Conservation (phyloP, 495 filamentous ascomycete species). For the Hypoxylon perforatum region DNA sequence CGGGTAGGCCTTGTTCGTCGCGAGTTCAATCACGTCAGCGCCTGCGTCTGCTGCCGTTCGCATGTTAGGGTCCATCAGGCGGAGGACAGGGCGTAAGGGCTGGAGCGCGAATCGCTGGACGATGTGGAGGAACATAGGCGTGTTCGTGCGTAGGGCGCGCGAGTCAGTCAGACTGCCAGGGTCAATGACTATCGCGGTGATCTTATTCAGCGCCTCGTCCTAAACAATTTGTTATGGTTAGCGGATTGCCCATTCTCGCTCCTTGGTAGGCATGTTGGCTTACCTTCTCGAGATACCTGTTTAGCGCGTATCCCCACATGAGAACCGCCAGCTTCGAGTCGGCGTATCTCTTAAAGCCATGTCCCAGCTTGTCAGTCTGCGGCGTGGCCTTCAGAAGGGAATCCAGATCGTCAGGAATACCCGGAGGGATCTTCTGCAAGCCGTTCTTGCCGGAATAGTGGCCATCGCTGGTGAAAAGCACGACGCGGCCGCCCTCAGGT, state of each 20-base stretch:
- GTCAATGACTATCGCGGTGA: constrained; percentile 59
- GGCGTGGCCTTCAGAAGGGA: constrained; percentile 29
- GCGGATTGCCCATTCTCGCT: not conserved
- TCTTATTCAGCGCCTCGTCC: constrained; percentile 51
- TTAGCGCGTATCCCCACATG: constrained; percentile 60
- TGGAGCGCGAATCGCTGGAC: constrained; percentile 44
- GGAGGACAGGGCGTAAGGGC: constrained; percentile 51
- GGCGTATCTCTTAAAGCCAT: constrained; percentile 58
- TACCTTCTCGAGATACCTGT: constrained; percentile 55
- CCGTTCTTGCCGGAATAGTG: constrained; percentile 56
- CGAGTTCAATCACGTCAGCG: constrained; percentile 49
- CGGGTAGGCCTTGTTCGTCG: constrained; percentile 40
- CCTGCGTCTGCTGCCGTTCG: constrained; percentile 50
- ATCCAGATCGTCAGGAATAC: constrained; percentile 44
- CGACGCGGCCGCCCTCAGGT: constrained; percentile 49
- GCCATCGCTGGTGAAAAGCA: constrained; percentile 55
- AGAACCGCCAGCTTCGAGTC: constrained; percentile 56
- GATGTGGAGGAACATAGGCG: constrained; percentile 43
- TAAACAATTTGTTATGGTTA: constrained; percentile 9
- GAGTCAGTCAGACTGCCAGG: constrained; percentile 60
- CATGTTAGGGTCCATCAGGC: constrained; percentile 48
- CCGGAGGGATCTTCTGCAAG: constrained; percentile 49
- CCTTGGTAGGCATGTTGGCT: not conserved
- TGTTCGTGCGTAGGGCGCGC: constrained; percentile 57
- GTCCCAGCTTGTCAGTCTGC: constrained; percentile 48